These are phyloP conservation scores for Mollisiaceae sp. DNA, from an alignment of 2,329 filamentous ascomycete species.

Conservation along the genomic window DNA sequence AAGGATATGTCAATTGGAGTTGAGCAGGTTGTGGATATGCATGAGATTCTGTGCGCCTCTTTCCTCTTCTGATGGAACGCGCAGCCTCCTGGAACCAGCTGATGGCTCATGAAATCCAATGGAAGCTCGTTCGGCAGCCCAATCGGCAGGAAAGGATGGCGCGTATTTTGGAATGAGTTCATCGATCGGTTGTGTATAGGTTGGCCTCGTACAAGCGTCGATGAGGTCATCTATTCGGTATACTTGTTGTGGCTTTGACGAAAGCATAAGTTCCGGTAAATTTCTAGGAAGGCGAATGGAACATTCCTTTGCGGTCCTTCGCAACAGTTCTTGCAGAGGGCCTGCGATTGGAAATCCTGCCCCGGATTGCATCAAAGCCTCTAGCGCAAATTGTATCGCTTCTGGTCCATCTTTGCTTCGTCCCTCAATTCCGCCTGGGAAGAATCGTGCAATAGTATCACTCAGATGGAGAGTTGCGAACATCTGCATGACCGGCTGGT, in stretches of 20 bases:
- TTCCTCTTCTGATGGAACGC: conserved; percentile 33
- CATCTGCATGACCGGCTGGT: conserved; percentile 44
- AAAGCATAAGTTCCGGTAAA: conserved; percentile 29
- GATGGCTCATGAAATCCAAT: conserved; percentile 32
- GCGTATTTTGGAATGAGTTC: conserved; percentile 39
- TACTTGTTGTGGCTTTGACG: conserved; percentile 14
- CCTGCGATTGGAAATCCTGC: conserved; percentile 41
- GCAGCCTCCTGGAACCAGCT: conserved; percentile 17
- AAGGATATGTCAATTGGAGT: conserved; percentile 30
- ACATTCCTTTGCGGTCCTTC: conserved; percentile 35
- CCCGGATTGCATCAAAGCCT: conserved; percentile 38
- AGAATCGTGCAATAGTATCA: conserved; percentile 41
- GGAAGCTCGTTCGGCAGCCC: conserved; percentile 28
- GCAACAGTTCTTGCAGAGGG: conserved; percentile 41
- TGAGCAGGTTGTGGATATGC: conserved; percentile 42
- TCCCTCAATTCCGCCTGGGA: conserved; percentile 34
- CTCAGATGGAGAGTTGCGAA: conserved; percentile 42
- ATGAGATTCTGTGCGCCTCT: conserved; percentile 39
- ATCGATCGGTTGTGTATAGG: conserved; percentile 39
- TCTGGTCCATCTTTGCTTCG: conserved; percentile 35
- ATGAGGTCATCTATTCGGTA: conserved; percentile 42
- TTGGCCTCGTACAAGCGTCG: conserved; percentile 41
- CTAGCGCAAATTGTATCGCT: conserved; percentile 39
- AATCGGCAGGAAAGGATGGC: conserved; percentile 39
- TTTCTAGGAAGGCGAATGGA: conserved; percentile 34